These are phyloP conservation scores for Lactarius sp. DNA, from an alignment of 768 basidiomycete genomes.

Conservation along the genomic window DNA sequence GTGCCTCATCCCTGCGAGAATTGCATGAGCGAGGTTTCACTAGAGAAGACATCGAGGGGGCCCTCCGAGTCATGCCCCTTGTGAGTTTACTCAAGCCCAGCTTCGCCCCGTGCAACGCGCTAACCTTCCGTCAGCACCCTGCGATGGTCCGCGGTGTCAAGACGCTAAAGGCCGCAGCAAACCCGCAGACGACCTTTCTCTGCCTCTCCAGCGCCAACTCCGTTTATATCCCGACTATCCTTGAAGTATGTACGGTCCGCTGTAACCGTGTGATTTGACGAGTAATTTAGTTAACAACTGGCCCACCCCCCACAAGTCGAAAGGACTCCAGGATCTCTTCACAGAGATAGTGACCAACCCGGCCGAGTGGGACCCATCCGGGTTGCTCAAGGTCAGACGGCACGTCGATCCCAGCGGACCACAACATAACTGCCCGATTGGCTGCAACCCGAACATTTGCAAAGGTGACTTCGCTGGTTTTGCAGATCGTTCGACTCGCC, in stretches of 20 bases:
- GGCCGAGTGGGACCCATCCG: constrained; percentile 69
- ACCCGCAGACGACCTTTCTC: constrained; percentile 72
- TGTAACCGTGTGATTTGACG: background rate
- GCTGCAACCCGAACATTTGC: constrained; percentile 97
- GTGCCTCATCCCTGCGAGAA: constrained; percentile 54
- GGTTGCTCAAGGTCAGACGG: constrained; percentile 70
- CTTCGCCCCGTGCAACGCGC: background rate
- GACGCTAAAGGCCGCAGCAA: constrained; percentile 57
- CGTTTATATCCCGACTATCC: constrained; percentile 86
- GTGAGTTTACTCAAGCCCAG: constrained; percentile 42
- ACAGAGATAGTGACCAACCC: constrained; percentile 89
- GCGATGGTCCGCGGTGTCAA: constrained; percentile 90
- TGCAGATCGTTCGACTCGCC: background rate
- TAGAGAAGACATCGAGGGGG: constrained; percentile 67
- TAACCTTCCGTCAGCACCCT: constrained; percentile 70
- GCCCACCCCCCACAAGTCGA: constrained; percentile 44
- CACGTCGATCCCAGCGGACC: constrained; percentile 69
- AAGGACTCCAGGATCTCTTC: constrained; percentile 68
- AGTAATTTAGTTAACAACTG: background rate
- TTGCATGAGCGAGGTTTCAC: constrained; percentile 66
- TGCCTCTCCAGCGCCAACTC: constrained; percentile 93
- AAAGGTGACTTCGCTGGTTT: constrained; percentile 44
- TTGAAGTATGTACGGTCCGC: constrained; percentile 48
- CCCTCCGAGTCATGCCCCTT: constrained; percentile 81
- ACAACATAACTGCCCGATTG: constrained; percentile 79